Base-by-base conservation (phyloP, 1,284 basidiomycete species). In the Ustilago tritici region DNA sequence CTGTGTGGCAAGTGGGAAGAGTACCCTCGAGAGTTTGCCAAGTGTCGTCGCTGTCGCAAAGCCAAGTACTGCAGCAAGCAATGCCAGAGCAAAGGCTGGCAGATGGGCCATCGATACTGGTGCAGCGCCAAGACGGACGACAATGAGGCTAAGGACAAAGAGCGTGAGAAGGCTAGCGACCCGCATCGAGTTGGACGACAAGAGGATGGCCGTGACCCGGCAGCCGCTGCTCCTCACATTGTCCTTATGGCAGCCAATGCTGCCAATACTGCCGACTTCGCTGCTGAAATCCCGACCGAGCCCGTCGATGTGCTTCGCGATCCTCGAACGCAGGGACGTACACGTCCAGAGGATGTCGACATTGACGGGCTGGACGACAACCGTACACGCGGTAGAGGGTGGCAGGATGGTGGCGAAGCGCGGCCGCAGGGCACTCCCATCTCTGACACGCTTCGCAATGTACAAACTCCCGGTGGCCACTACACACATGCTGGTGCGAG, bases 41-140 rank as follows among this genome's bases (percentile, higher is more conserved):
- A 99, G 86, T 99, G 96, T 84, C 88, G 97, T 61, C 89, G 95
- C 73, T 99, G 97, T 88, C 88, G 95, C 79, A 98, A 98, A 87
- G 96, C 96, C 11, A 99, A 99, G 87, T 99, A 99, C 87, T 99
- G 97, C 86, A 94, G 93, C 62, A 98, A 98, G 87, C 93, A 95
- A 80, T 99, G 97, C 86, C 96, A 99, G 88, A 95, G 93, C 82
- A 94, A 92, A 41, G 95, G 95, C 2, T 99, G 95, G 97, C 93
- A 93, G 76, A 95, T 95, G 83, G 96, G 97, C 0, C 96, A 99
- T 87, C 90, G 96, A 60, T 98, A 85, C 68, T 88, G 87, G 87
- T 88, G 84, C 78, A 85, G 83, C 40, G 76, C 83, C 34, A 76
- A 82, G 54, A 58, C 76, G 2, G 83, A 84, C 28, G 83, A 84